These are phyloP conservation scores for Penstemon eatonii DNA, from an alignment of 257 asterid genomes.

Conservation along the genomic window DNA sequence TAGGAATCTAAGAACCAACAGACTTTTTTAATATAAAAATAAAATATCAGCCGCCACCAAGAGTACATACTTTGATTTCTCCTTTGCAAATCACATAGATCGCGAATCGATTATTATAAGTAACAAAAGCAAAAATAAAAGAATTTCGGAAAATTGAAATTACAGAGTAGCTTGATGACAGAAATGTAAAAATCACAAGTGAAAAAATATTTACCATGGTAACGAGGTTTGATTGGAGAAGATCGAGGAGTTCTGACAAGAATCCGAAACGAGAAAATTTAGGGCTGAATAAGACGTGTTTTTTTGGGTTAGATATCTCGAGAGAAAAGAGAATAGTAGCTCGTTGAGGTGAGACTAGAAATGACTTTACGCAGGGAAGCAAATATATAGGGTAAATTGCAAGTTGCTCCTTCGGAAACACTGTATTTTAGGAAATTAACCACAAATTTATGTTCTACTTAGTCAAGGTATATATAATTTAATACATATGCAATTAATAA, in stretches of 20 bases:
- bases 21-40: background rate
- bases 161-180: background rate
- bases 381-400: background rate
- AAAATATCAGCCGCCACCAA: slow-evolving; percentile 9
- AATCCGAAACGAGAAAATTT: slow-evolving; percentile 25
- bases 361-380: background rate
- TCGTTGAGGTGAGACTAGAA: background rate
- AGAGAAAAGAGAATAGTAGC: slow-evolving; percentile 5
- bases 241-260: slow-evolving; percentile 30
- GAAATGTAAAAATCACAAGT: background rate
- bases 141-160: background rate
- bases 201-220: slow-evolving; percentile 38
- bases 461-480: too few relatives aligned
- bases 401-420: too few relatives aligned
- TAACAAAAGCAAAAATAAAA: background rate
- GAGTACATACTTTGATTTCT: background rate
- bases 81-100: slow-evolving; percentile 18
- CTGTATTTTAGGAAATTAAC: too few relatives aligned
- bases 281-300: slow-evolving; percentile 26
- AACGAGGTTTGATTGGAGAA: slow-evolving; percentile 36
- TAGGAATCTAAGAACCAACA: background rate
- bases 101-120: slow-evolving; percentile 5
- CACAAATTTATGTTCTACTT: too few relatives aligned
- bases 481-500: too few relatives aligned
- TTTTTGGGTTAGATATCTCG: background rate